These are phyloP conservation scores for Murraya koenigii DNA, from an alignment of 345 rosid genomes.

Conservation along the genomic window DNA sequence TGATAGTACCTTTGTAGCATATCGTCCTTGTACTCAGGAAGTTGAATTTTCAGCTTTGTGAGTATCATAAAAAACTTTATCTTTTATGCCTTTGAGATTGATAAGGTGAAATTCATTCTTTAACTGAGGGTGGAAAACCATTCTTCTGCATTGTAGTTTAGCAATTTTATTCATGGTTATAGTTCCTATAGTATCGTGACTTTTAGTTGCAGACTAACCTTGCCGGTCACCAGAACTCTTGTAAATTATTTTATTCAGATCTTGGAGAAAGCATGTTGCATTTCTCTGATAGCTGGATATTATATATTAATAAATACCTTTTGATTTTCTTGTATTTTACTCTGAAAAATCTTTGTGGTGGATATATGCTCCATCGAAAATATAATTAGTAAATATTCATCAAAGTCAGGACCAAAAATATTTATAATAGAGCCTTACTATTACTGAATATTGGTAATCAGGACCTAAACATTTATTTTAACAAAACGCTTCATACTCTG, in stretches of 20 bases:
- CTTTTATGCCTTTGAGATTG: conserved; percentile 8
- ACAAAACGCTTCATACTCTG: background rate
- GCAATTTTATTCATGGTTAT: background rate
- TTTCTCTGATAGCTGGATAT: background rate
- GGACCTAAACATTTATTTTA: background rate
- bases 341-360: background rate
- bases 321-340: background rate
- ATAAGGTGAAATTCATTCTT: background rate
- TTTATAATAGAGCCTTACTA: background rate
- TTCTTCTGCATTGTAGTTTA: background rate
- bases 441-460: background rate
- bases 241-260: conserved; percentile 1
- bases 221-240: background rate
- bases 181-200: background rate
- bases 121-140: background rate
- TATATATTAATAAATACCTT: background rate
- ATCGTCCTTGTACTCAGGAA: conserved; percentile 73
- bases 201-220: conserved; percentile 2
- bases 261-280: background rate
- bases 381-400: background rate
- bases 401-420: background rate
- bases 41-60: conserved; percentile 81
- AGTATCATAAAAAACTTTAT: conserved; percentile 8
- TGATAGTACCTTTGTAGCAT: conserved; percentile 74
- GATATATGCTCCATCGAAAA: background rate